Conservation (phyloP, 2,329 filamentous ascomycete species). For the Beauveria sp. region DNA sequence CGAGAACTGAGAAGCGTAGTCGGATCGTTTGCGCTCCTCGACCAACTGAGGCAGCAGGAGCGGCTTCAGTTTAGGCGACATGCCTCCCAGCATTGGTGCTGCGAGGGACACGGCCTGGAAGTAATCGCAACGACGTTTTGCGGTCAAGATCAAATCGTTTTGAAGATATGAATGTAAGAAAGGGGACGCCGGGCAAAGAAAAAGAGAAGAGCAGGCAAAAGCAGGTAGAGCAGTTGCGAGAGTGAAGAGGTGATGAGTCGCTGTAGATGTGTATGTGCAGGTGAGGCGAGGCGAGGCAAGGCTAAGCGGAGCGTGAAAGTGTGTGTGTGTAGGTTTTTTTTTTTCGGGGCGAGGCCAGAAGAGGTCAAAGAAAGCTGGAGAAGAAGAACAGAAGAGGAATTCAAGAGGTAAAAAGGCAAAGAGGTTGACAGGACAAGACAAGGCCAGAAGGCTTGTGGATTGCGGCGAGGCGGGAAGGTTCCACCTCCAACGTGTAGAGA, state of each 20-base stretch:
- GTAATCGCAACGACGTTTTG: background rate
- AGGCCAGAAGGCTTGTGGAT: background rate
- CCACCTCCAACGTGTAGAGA: conserved; percentile 9
- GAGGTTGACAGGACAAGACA: background rate
- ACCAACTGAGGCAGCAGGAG: conserved; percentile 47
- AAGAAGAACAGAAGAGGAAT: background rate
- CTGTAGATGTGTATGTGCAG: background rate
- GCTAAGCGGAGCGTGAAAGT: background rate
- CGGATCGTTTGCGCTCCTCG: conserved; percentile 39
- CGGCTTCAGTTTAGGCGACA: conserved; percentile 45
- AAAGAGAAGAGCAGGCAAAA: background rate
- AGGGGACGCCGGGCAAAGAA: background rate
- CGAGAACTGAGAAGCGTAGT: conserved; percentile 16
- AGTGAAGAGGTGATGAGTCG: background rate
- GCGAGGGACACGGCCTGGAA: conserved; percentile 7
- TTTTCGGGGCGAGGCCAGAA: background rate
- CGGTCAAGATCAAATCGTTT: background rate
- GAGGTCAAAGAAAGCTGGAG: conserved; percentile 6
- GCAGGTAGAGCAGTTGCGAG: background rate
- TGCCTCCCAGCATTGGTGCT: conserved; percentile 18
- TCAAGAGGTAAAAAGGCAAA: background rate
- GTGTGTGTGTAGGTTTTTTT: background rate
- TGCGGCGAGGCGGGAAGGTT: conserved; percentile 5
- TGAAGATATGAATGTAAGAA: conserved; percentile 1
- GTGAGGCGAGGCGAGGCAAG: background rate